These are phyloP conservation scores for Luffa acutangula DNA, from an alignment of 306 rosid species.

Conservation along the genomic window DNA sequence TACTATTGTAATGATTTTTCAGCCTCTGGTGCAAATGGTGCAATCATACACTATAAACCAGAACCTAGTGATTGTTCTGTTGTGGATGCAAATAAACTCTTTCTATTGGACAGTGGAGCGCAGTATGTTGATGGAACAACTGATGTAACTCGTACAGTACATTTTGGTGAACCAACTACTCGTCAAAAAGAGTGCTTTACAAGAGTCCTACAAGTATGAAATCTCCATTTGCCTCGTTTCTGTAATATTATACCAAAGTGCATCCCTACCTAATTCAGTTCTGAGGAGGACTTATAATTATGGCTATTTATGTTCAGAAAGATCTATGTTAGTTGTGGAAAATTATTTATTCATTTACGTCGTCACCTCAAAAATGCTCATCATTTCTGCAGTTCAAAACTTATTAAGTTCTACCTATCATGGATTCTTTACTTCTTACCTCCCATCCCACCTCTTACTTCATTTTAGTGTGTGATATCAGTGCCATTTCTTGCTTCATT, in stretches of 20 bases:
- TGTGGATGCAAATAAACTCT: conserved; percentile 66
- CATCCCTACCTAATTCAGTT: background rate
- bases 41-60: conserved; percentile 88
- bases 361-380: background rate
- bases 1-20: conserved; percentile 18
- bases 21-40: conserved; percentile 95
- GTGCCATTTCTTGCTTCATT: background rate
- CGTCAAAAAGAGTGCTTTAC: conserved; percentile 81
- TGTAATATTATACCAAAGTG: background rate
- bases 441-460: background rate
- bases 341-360: background rate
- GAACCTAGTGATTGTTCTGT: conserved; percentile 69
- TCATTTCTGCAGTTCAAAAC: background rate
- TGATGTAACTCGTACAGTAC: conserved; percentile 89
- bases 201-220: conserved; percentile 76
- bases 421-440: background rate
- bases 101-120: conserved; percentile 95
- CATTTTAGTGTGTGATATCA: background rate
- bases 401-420: background rate
- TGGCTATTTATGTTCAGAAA: background rate
- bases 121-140: conserved; percentile 96
- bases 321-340: background rate
- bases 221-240: background rate
- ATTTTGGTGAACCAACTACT: conserved; percentile 71
- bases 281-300: background rate